phyloP scores from a whole-genome alignment of 78 protist genomes.

The Anaeramoeba ignava region DNA sequence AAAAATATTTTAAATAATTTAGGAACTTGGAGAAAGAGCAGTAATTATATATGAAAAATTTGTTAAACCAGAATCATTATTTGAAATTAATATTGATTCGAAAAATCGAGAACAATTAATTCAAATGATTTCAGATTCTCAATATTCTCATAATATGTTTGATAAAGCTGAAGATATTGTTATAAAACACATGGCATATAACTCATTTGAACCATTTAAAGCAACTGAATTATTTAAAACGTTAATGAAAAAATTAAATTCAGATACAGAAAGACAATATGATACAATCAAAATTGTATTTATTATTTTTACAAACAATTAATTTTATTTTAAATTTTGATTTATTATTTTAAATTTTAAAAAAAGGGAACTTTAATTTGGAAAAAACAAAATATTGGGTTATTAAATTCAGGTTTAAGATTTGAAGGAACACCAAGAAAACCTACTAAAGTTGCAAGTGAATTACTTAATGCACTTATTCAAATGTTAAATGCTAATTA shows the following conservation, averaged over 20 bases:
- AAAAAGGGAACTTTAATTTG: too few species aligned
- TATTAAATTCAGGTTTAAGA: background rate
- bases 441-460: background rate
- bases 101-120: background rate
- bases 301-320: too few species aligned
- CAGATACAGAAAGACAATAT: too few species aligned
- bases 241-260: too few species aligned
- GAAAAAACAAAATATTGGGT: too few species aligned
- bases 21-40: too few species aligned
- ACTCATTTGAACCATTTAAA: background rate
- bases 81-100: background rate
- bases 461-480: background rate
- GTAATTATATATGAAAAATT: conserved; percentile 1
- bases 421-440: background rate
- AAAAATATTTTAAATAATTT: too few species aligned
- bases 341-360: too few species aligned
- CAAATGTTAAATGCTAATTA: background rate
- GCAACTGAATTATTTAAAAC: background rate
- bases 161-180: background rate
- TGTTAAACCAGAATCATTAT: background rate
- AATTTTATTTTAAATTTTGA: too few species aligned
- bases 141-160: background rate
- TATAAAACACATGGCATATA: background rate
- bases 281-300: too few species aligned
- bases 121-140: background rate